A percentile compares a stretch with the other conserved stretches of the same genome.
Evolutionary conservation across 2,329 filamentous ascomycete species (phyloP).

Genomic region (Myotisia sp.): DNA sequence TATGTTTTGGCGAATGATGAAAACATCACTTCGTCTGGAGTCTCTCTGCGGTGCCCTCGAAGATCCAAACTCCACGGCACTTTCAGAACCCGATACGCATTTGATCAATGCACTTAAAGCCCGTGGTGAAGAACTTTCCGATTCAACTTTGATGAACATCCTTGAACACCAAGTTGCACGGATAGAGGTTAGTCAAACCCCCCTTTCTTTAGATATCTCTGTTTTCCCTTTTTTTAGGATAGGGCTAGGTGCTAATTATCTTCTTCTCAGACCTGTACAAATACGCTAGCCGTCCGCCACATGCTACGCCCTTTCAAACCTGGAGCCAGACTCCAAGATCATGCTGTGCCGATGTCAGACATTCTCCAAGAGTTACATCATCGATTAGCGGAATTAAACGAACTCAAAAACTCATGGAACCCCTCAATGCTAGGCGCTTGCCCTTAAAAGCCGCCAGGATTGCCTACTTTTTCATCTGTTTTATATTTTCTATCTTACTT

Average conservation of each 20-base stretch:
- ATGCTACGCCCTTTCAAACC: conserved; percentile 55
- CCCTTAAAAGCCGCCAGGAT: too few relatives aligned
- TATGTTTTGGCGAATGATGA: conserved; percentile 79
- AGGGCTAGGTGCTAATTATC: conserved; percentile 1
- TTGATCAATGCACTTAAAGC: conserved; percentile 61
- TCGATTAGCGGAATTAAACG: conserved; percentile 29
- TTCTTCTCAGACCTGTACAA: conserved; percentile 55
- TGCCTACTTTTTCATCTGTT: too few relatives aligned
- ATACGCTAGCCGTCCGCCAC: conserved; percentile 64
- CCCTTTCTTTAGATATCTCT: conserved; percentile 24
- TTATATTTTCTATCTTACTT: too few relatives aligned
- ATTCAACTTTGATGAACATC: conserved; percentile 75
- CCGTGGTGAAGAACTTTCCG: conserved; percentile 70
- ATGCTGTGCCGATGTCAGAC: conserved; percentile 63
- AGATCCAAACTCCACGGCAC: conserved; percentile 44
- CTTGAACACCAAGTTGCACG: conserved; percentile 89
- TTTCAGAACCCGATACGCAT: conserved; percentile 70
- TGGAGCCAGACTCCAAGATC: conserved; percentile 51
- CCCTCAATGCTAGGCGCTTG: too few relatives aligned
- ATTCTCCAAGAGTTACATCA: conserved; percentile 36
- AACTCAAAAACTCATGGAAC: too few relatives aligned
- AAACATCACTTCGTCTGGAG: conserved; percentile 73
- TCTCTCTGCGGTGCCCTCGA: conserved; percentile 88
- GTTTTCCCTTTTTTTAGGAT: not conserved
- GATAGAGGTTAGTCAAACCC: conserved; percentile 60